Evolutionary conservation across 179 eudicot genomes (phyloP), one percentile per base, ranked within the genome.

Genomic region (Heliamphora pulchella): DNA sequence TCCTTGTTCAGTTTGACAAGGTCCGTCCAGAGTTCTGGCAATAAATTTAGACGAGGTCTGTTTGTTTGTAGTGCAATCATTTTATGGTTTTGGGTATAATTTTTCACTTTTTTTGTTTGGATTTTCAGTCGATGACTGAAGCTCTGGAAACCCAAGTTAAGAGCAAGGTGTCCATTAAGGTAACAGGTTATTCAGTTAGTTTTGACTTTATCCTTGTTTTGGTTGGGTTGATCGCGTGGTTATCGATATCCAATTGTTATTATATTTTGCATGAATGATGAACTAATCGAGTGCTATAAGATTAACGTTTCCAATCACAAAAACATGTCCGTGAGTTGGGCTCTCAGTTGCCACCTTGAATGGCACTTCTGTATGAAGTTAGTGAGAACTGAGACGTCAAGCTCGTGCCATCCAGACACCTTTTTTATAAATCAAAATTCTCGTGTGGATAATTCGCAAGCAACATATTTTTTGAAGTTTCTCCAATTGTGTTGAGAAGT

Each of bases 1-100:
- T 93, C 68, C 96, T 95, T 76, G 96, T 95, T 78, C 98, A 95
- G 86, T 95, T 95, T 11, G 98, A 93, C 58, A 90, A 91, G 98
- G 98, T 92, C 13, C 3, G 54, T 44, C 4, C 14, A 4, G 8
- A 7, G 62, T n/a, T 57, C 4, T 22, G 51, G 20, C 39, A 18
- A 7, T 11, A 20, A 13, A 3, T 14, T 71, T 39, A 63, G 22
- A 8, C 44, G 43, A 8, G 13, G 20, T 76, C 53, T 13, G 8
- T 46, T 18, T 43, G 57, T 48, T 53, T 54, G 6, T 41, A 2
- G 1, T 0, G 31, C 11, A 10, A 58, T 31, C 8, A n/a, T 55
- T 31, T 54, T 17, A 63, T 10, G 82, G 31, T 46, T 13, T 55
- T 50, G 79, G 31, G 61, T 46, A 1, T 71, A 54, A 48, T 84